A percentile compares a stretch with the other conserved stretches of the same genome.
These are phyloP conservation scores for Prinsepia uniflora DNA, from an alignment of 306 rosid species.

Conservation along the genomic window DNA sequence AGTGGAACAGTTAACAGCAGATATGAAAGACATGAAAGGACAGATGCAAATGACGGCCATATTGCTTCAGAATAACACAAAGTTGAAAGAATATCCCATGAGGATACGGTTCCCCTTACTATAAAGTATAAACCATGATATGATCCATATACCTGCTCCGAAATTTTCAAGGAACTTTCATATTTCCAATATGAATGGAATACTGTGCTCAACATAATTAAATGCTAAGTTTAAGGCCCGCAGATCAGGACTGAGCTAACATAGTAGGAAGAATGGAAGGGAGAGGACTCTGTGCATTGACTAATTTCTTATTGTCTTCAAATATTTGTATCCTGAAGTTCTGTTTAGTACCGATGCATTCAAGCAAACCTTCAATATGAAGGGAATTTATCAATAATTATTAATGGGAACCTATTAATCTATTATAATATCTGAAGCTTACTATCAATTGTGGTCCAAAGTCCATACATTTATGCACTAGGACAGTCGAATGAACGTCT, in stretches of 20 bases:
- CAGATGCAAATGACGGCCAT: too few species aligned
- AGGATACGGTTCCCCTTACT: not conserved
- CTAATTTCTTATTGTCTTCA: not conserved
- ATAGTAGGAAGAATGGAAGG: not conserved
- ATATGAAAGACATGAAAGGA: too few species aligned
- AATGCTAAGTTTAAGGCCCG: not conserved
- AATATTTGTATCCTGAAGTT: not conserved
- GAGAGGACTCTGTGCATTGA: not conserved
- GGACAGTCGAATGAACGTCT: not conserved
- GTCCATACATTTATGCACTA: not conserved
- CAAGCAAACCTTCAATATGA: not conserved
- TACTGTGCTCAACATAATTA: not conserved
- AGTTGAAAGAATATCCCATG: not conserved
- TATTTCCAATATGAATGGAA: not conserved
- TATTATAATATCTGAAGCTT: not conserved
- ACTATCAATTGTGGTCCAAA: not conserved
- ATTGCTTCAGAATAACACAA: not conserved
- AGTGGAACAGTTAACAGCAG: too few species aligned
- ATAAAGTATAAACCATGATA: not conserved
- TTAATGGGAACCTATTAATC: constrained; percentile 3
- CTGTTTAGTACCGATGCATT: not conserved
- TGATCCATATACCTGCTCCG: not conserved
- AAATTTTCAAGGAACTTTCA: not conserved
- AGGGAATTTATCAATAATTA: not conserved
- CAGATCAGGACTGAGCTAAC: not conserved